Percentiles rank a stretch among this genome's conserved stretches.
phyloP scores from a whole-genome alignment of 768 basidiomycete species.

The Bullera alba region DNA sequence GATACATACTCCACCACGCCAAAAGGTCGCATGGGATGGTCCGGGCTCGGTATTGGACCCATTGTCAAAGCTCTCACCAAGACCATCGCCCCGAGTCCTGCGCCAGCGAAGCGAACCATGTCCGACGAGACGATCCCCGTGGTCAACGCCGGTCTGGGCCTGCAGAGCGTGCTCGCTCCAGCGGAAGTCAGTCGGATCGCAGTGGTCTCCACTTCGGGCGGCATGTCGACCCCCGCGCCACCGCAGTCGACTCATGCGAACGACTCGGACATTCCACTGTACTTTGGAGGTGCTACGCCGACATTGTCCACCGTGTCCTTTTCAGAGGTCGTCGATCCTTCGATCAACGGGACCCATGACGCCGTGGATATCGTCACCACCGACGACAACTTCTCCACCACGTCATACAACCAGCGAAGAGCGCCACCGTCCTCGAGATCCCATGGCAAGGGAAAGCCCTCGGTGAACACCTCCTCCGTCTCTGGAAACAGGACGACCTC shows the following conservation, averaged over 20 bases:
- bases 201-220: constrained; percentile 13
- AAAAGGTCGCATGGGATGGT: constrained; percentile 28
- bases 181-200: constrained; percentile 25
- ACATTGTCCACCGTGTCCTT: constrained; percentile 37
- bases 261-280: constrained; percentile 2
- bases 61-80: constrained; percentile 33
- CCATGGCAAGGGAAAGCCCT: not conserved
- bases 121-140: not conserved
- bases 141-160: constrained; percentile 10
- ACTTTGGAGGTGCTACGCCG: constrained; percentile 27
- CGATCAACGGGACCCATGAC: constrained; percentile 16
- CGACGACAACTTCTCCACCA: constrained; percentile 20
- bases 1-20: constrained; percentile 26
- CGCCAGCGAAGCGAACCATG: not conserved
- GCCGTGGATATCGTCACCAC: constrained; percentile 24
- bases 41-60: constrained; percentile 22
- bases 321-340: constrained; percentile 33
- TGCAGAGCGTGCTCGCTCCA: constrained; percentile 20
- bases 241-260: not conserved
- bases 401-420: constrained; percentile 15
- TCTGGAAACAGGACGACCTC: not conserved
- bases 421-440: not conserved
- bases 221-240: not conserved
- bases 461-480: not conserved
- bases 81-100: constrained; percentile 10